These are phyloP conservation scores for Handroanthus guayacan DNA, from an alignment of 257 asterid genomes.

Conservation along the genomic window DNA sequence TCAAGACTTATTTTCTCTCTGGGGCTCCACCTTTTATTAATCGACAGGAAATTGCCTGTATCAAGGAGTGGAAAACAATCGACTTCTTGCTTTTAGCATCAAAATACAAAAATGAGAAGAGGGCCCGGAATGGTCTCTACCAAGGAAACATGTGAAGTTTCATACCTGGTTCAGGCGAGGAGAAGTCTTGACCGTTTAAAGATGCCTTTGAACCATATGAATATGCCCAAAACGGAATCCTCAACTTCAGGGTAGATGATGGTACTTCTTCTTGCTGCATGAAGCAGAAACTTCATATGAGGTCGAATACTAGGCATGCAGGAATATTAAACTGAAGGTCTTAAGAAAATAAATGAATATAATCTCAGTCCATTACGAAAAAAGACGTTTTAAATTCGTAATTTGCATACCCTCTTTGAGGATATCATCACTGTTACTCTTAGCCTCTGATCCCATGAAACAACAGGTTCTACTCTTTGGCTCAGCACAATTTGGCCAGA, in stretches of 20 bases:
- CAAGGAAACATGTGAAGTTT: not conserved
- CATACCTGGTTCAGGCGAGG: slow-evolving; percentile 68
- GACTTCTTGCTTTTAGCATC: not conserved
- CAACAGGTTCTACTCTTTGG: slow-evolving; percentile 65
- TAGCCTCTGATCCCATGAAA: slow-evolving; percentile 73
- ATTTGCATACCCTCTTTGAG: slow-evolving; percentile 47
- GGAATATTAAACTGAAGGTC: no score
- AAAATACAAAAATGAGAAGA: not conserved
- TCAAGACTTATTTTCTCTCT: slow-evolving; percentile 68
- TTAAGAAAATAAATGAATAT: not conserved
- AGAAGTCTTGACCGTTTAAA: slow-evolving; percentile 57
- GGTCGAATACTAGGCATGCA: no score
- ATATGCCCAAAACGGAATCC: slow-evolving; percentile 76
- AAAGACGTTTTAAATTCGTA: slow-evolving; percentile 12
- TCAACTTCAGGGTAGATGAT: slow-evolving; percentile 62
- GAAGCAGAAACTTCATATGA: slow-evolving; percentile 11
- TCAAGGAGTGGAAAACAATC: slow-evolving; percentile 23
- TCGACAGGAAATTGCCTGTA: slow-evolving; percentile 74
- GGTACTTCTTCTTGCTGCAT: slow-evolving; percentile 50
- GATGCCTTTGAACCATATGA: slow-evolving; percentile 56
- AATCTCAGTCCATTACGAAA: not conserved
- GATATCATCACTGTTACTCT: slow-evolving; percentile 57
- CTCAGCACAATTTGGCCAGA: slow-evolving; percentile 58
- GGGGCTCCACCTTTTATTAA: slow-evolving; percentile 58
- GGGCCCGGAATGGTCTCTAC: not conserved